Evolutionary conservation across 257 asterid genomes (phyloP), one percentile per base, ranked within the genome.

Genomic region (Leonotis leonurus): DNA sequence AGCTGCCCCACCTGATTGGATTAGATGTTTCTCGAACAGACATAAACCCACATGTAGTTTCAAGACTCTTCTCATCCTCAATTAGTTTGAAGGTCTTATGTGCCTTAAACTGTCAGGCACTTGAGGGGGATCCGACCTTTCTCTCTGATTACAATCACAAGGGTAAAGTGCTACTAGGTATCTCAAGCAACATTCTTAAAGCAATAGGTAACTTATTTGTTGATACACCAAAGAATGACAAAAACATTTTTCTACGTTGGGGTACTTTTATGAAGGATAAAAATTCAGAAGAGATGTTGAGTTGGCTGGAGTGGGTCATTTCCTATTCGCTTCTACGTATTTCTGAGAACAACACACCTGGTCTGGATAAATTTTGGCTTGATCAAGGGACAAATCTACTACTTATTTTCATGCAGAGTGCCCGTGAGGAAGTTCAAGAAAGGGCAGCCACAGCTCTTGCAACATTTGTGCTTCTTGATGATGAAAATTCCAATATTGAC

Each of bases 391-490:
- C 93, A 32, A 30, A 62, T 67, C 76, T 89, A 75, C 73, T 89
- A 64, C 87, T 86, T 46, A 77, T 78, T 70, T 77, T 82, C 80
- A 74, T 81, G 90, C 95, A 72, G 71, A 89, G 95, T 60, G 49
- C 79, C 13, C 85, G 78, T 58, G 95, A 82, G 78, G 96, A 89
- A 74, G 89, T 89, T 71, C 93, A 86, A 75, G 96, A 89, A 75
- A 84, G 95, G 77, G 90, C 96, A 54, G 95, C 90, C 32, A 82
- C 88, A 1, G 96, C 88, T 58, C 81, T 89, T 64, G 94, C 95
- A 37, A 80, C 81, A 55, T 86, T 86, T 74, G 95, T 82, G 3
- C 90, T 86, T 72, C 83, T 77, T 25, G 95, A 86, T 46, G 97
- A 89, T 63, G 97, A 82, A 81, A 89, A 79, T 80, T 85, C 88